Evolutionary conservation across 306 rosid genomes (phyloP).

Genomic region (Lathyrus aphaca): DNA sequence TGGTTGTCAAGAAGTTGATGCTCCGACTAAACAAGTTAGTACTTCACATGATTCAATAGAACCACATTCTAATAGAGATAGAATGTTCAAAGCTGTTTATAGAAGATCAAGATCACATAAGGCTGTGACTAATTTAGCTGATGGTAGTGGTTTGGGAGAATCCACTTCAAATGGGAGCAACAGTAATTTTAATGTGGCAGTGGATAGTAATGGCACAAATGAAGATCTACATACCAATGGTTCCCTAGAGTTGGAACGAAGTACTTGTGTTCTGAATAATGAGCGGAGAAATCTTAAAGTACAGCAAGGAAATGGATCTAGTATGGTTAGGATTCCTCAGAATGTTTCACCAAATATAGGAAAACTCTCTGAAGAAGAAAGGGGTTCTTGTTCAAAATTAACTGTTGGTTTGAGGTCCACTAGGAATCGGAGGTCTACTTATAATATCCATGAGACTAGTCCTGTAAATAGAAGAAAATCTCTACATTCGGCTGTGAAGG

Average conservation of each 20-base stretch:
- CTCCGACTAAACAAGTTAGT: constrained; percentile 44
- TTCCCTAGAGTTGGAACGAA: constrained; percentile 54
- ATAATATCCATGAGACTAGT: constrained; percentile 55
- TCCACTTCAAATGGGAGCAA: constrained; percentile 62
- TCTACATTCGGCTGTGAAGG: constrained; percentile 60
- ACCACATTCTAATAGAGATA: constrained; percentile 54
- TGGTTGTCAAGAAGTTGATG: constrained; percentile 50
- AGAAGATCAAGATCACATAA: constrained; percentile 71
- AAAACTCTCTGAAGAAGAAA: constrained; percentile 58
- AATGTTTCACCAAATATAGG: constrained; percentile 47
- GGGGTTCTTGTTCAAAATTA: constrained; percentile 71
- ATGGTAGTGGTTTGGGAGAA: constrained; percentile 58
- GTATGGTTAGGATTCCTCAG: constrained; percentile 51
- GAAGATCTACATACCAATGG: constrained; percentile 52
- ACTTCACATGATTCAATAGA: constrained; percentile 48
- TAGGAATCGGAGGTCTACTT: constrained; percentile 72
- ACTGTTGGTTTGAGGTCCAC: constrained; percentile 89
- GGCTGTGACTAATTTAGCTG: constrained; percentile 53
- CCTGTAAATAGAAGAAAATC: constrained; percentile 64
- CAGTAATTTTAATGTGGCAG: constrained; percentile 47
- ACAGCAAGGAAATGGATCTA: constrained; percentile 54
- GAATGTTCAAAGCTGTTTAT: constrained; percentile 81
- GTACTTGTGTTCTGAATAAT: constrained; percentile 46
- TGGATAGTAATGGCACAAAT: constrained; percentile 52
- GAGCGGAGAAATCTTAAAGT: constrained; percentile 47